Evolutionary conservation across 495 filamentous ascomycete genomes (phyloP), one percentile per base, ranked within the genome.

Genomic region (Penicillium maclennaniae): DNA sequence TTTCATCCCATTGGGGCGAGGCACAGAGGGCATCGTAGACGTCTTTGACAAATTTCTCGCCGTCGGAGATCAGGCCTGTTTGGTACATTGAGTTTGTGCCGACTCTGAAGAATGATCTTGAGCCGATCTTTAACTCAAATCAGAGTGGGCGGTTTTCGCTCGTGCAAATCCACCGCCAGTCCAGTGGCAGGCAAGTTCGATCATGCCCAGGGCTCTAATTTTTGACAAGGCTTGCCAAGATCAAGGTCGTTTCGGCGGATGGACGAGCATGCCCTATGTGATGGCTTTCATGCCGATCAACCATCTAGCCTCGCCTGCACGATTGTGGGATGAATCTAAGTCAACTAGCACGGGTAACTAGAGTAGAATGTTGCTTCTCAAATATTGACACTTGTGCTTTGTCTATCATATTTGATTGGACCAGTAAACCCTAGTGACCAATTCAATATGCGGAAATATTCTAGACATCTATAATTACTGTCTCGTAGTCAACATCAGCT

Each of bases 1-100:
- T 75, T 19, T 72, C 44, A 1, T 75, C 52, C 76, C 77, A 80
- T 44, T 77, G 73, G 0, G 72, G 77, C 10, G 64, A 58, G 40
- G 63, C 51, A 47, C 74, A 75, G 44, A 80, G 59, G 19, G 75
- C 69, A 26, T 80, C 76, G 56, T 79, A 79, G 53, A 80, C 70
- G 14, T 61, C 53, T 59, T 79, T 79, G 63, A 81, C 70, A 49
- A 79, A 64, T 17, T 51, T 57, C 61, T 81, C 74, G 44, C 77
- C 78, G 37, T 71, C 63, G 25, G 69, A 73, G 66, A 79, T 67
- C 15, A 69, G 68, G 14, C 68, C 68, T 5, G 66, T 68, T 0
- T 76, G 76, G 63, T 81, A 76, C 68, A 78, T 74, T 43, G 74
- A 78, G 54, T 67, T 76, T 21, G 72, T 76, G 43, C 60, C 63